Evolutionary conservation across 2,329 filamentous ascomycete genomes (phyloP).

Genomic region (Clonostachys byssicola): DNA sequence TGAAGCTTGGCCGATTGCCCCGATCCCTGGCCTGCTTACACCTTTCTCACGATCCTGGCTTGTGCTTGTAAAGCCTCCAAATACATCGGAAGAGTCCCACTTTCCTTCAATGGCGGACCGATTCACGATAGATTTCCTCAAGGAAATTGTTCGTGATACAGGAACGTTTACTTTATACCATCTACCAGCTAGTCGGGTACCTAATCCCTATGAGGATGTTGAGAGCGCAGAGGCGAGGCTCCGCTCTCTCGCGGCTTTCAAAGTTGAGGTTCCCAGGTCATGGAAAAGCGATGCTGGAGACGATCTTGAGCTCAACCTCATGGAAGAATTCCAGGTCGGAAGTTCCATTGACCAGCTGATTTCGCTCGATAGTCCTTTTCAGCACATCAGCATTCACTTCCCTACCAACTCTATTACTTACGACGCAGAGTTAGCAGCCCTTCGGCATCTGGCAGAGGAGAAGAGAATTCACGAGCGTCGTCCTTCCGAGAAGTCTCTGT

Average conservation of each 20-base stretch:
- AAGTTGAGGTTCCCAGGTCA: conserved; percentile 23
- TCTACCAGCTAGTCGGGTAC: conserved; percentile 15
- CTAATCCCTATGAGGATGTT: conserved; percentile 21
- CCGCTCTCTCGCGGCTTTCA: conserved; percentile 17
- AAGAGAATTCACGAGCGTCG: conserved; percentile 9
- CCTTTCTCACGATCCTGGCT: conserved; percentile 24
- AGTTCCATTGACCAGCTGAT: conserved; percentile 19
- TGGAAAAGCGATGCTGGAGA: conserved; percentile 14
- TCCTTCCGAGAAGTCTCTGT: conserved; percentile 10
- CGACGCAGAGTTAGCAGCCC: conserved; percentile 23
- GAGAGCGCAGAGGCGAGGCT: background rate
- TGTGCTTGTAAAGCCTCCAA: conserved; percentile 17
- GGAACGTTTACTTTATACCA: conserved; percentile 15
- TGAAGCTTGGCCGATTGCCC: conserved; percentile 20
- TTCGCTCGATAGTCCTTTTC: conserved; percentile 8
- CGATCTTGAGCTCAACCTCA: conserved; percentile 38
- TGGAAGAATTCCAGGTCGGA: conserved; percentile 62
- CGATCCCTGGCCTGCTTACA: conserved; percentile 17
- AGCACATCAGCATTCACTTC: conserved; percentile 18
- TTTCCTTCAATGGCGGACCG: conserved; percentile 19
- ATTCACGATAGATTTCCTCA: conserved; percentile 18
- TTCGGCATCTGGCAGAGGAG: conserved; percentile 13
- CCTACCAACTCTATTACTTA: conserved; percentile 17
- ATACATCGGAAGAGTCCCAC: conserved; percentile 4
- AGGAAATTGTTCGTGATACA: conserved; percentile 8